Conservation (phyloP, 192 early-diverging fungal genomes). For the Podila clonocystis region DNA sequence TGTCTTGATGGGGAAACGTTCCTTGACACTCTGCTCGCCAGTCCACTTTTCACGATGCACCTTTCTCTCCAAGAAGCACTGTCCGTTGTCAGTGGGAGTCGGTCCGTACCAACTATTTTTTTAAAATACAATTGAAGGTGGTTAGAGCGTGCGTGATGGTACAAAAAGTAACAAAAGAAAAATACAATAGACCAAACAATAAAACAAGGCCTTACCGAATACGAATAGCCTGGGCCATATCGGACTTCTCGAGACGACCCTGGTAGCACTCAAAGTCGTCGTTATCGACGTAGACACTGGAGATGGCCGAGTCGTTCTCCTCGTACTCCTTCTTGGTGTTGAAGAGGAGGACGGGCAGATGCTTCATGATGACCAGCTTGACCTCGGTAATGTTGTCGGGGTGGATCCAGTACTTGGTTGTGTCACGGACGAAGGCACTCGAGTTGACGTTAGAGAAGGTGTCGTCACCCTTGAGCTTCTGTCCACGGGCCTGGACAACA, state of each 20-base stretch:
- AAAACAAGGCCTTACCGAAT: slow-evolving; percentile 62
- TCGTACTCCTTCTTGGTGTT: slow-evolving; percentile 64
- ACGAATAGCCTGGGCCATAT: slow-evolving; percentile 91
- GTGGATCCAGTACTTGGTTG: slow-evolving; percentile 97
- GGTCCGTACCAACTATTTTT: slow-evolving; percentile 84
- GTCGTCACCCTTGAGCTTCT: slow-evolving; percentile 35
- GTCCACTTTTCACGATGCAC: slow-evolving; percentile 51
- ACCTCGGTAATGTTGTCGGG: slow-evolving; percentile 94
- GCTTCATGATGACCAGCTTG: slow-evolving; percentile 89
- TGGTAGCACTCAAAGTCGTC: slow-evolving; percentile 88
- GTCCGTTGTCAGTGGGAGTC: slow-evolving; percentile 65
- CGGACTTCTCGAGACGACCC: slow-evolving; percentile 87
- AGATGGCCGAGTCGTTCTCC: slow-evolving; percentile 90
- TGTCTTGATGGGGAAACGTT: slow-evolving; percentile 94
- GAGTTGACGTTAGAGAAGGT: slow-evolving; percentile 41
- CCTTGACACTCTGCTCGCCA: slow-evolving; percentile 89
- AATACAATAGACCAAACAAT: not conserved
- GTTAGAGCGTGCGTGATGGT: not conserved
- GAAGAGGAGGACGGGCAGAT: slow-evolving; percentile 91
- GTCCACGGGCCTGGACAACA: slow-evolving; percentile 50
- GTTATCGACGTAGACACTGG: slow-evolving; percentile 96
- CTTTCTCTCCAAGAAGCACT: slow-evolving; percentile 84
- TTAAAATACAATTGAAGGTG: not conserved
- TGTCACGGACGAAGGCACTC: slow-evolving; percentile 66
- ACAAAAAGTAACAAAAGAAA: not conserved